A percentile compares a stretch with the other conserved stretches of the same genome.
Evolutionary conservation across 768 basidiomycete genomes (phyloP).

Genomic region (Auricularia sp.): DNA sequence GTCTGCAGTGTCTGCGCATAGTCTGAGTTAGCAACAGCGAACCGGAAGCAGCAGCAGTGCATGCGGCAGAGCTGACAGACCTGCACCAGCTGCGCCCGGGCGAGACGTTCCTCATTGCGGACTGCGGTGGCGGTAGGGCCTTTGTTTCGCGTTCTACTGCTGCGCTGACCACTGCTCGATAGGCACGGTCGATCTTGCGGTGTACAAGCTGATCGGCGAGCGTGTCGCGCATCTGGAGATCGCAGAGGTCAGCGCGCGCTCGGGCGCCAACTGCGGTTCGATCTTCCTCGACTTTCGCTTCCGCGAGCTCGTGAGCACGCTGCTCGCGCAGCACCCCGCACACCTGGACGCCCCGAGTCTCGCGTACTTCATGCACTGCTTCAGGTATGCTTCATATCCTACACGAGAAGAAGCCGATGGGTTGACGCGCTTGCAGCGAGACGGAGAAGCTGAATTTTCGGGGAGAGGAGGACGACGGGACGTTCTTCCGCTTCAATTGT

Average conservation of each 20-base stretch:
- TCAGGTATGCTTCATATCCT: neutral
- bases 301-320: constrained; percentile 65
- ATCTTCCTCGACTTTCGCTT: constrained; percentile 83
- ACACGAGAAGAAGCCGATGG: constrained; percentile 28
- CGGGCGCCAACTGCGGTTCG: constrained; percentile 80
- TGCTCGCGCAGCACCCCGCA: constrained; percentile 73
- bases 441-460: constrained; percentile 73
- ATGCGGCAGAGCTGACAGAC: constrained; percentile 73
- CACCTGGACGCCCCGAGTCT: constrained; percentile 75
- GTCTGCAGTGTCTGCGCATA: constrained; percentile 6
- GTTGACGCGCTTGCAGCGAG: constrained; percentile 57
- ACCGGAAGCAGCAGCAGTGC: constrained; percentile 83
- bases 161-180: too few species aligned
- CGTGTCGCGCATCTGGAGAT: constrained; percentile 68
- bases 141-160: too few species aligned
- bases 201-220: constrained; percentile 64
- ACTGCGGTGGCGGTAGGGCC: constrained; percentile 63
- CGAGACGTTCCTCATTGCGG: constrained; percentile 86
- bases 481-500: constrained; percentile 72
- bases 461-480: constrained; percentile 69
- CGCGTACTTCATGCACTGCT: constrained; percentile 53
- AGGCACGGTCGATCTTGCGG: constrained; percentile 42
- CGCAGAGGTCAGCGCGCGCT: constrained; percentile 81
- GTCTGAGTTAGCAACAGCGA: constrained; percentile 27
- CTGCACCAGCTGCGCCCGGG: constrained; percentile 69